Conservation (phyloP, 805 yeast genomes). For the Metschnikowia corniflorae region DNA sequence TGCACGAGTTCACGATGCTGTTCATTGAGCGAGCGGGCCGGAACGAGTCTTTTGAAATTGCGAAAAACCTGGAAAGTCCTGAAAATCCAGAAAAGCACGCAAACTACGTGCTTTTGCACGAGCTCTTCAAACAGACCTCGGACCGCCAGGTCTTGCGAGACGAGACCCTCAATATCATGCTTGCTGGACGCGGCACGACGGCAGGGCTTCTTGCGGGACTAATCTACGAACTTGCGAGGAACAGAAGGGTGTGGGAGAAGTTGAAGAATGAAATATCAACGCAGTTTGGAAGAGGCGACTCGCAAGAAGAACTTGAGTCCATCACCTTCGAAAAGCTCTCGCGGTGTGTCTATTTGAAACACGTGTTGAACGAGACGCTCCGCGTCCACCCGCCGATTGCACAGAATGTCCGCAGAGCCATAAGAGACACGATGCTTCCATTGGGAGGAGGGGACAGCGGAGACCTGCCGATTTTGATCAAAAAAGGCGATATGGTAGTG, state of each 20-base stretch:
- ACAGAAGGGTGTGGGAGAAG: conserved; percentile 28
- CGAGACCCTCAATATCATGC: conserved; percentile 14
- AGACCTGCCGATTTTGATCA: conserved; percentile 29
- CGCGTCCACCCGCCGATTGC: conserved; percentile 55
- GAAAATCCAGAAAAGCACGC: not conserved
- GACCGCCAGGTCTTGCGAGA: conserved; percentile 14
- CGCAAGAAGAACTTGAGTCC: conserved; percentile 24
- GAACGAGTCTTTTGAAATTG: too few species aligned
- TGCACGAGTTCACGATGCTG: conserved; percentile 12
- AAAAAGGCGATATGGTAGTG: conserved; percentile 12
- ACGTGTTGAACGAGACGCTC: conserved; percentile 45
- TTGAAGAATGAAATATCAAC: conserved; percentile 26
- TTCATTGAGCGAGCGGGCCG: conserved; percentile 4
- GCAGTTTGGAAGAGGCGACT: conserved; percentile 18
- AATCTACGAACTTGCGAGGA: conserved; percentile 30
- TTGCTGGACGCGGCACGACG: conserved; percentile 38
- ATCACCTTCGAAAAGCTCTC: conserved; percentile 47
- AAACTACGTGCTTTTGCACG: conserved; percentile 12
- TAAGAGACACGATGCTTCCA: conserved; percentile 46
- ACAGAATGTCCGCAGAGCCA: conserved; percentile 42
- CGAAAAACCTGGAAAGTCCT: conserved; percentile 7
- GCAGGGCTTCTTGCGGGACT: conserved; percentile 30
- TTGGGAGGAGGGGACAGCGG: conserved; percentile 46
- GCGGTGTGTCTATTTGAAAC: conserved; percentile 42
- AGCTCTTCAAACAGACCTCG: conserved; percentile 9